Percentiles rank a stretch among this genome's conserved stretches.
phyloP scores from a whole-genome alignment of 1,284 basidiomycete species.

The Rhodofomes roseus region DNA sequence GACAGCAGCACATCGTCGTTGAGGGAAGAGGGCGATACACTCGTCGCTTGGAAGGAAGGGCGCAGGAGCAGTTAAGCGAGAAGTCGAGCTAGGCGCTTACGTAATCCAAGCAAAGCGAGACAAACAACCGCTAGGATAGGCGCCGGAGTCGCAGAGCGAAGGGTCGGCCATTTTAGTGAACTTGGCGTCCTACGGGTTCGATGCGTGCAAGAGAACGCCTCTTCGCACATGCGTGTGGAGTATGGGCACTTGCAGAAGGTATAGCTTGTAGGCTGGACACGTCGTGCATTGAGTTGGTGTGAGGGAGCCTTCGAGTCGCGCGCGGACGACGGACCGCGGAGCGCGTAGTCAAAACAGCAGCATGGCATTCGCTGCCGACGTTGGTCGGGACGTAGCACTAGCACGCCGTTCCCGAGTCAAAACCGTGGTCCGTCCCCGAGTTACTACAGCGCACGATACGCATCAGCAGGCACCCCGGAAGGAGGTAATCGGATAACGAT shows the following conservation, averaged over 20 bases:
- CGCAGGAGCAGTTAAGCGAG: not conserved
- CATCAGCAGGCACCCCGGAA: not conserved
- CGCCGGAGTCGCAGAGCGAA: not conserved
- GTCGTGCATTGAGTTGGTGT: too few relatives aligned
- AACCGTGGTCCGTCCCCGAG: not conserved
- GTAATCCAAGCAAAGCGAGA: not conserved
- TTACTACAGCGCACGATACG: not conserved
- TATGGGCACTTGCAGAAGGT: not conserved
- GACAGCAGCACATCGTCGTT: not conserved
- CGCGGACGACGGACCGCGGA: not conserved
- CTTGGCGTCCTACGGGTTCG: not conserved
- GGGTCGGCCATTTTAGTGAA: not conserved
- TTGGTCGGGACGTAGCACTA: not conserved
- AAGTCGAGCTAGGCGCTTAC: not conserved
- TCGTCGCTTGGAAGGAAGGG: not conserved
- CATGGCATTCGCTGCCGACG: not conserved
- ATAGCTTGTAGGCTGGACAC: too few relatives aligned
- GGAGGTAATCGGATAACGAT: not conserved
- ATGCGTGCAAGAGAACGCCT: not conserved
- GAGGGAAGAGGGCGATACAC: constrained; percentile 6
- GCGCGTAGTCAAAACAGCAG: not conserved
- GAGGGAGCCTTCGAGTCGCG: not conserved
- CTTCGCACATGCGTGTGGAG: not conserved
- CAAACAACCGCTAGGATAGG: not conserved
- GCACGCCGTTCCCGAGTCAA: not conserved